A percentile compares a stretch with the other conserved stretches of the same genome.
Evolutionary conservation across 2,329 filamentous ascomycete species (phyloP).

Genomic region (Leptographium radiaticola): DNA sequence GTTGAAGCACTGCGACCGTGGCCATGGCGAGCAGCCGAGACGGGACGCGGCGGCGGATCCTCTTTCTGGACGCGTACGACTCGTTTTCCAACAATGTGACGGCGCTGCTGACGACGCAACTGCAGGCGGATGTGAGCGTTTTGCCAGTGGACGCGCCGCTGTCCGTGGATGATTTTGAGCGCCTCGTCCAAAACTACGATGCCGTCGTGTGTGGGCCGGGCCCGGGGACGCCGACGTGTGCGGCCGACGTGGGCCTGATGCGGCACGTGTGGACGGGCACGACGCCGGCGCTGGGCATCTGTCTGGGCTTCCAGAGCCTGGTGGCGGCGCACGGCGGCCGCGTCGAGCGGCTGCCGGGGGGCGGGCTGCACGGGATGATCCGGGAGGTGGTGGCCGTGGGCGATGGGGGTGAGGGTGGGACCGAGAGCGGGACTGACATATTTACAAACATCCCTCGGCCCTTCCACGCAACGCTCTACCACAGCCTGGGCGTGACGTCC

Average conservation of each 20-base stretch:
- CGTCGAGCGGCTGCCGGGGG: conserved; percentile 47
- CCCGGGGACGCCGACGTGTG: conserved; percentile 63
- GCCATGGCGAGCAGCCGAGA: not conserved
- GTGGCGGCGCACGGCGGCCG: conserved; percentile 48
- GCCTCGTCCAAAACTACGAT: conserved; percentile 50
- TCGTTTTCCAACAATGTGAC: conserved; percentile 96
- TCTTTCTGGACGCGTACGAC: conserved; percentile 93
- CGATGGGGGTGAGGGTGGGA: too few relatives aligned
- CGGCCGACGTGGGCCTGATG: conserved; percentile 74
- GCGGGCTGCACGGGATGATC: conserved; percentile 74
- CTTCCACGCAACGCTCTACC: conserved; percentile 65
- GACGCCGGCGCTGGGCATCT: conserved; percentile 70
- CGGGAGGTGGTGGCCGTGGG: conserved; percentile 25
- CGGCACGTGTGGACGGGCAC: conserved; percentile 55
- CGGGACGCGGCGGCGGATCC: conserved; percentile 30
- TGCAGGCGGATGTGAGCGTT: conserved; percentile 55
- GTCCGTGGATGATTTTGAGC: conserved; percentile 30
- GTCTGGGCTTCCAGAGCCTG: conserved; percentile 78
- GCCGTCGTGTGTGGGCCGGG: conserved; percentile 86
- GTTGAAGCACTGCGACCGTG: too few relatives aligned
- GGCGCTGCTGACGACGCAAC: conserved; percentile 57
- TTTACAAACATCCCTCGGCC: conserved; percentile 43
- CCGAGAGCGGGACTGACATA: too few relatives aligned
- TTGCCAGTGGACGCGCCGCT: conserved; percentile 57
- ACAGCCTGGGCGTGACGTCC: conserved; percentile 39